Evolutionary conservation across 352 stramenopile species (phyloP), one percentile per base, ranked within the genome.

Genomic region (Globisporangium megalacanthum): DNA sequence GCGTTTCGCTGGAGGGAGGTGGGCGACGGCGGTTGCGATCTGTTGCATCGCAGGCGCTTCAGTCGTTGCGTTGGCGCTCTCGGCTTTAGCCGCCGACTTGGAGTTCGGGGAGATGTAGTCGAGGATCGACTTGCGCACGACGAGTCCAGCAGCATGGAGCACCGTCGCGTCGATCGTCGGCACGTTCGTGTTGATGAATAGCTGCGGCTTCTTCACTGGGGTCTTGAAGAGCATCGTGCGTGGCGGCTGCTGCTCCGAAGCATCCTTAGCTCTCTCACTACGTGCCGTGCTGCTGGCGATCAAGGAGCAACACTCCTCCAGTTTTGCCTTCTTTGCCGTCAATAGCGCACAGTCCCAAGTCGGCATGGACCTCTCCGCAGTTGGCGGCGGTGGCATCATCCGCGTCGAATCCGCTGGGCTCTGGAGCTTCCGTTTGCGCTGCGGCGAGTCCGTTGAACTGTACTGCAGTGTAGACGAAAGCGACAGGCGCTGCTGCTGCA

Each of bases 21-120:
- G 17, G 9, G 41, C 1, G 37, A 17, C 19, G 33, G 17, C 4
- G 0, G 20, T 19, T 39, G 35, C 33, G 41, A 9, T 31, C 3
- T 41, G 22, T 13, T 39, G 35, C 6, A 39, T 13, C 7, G 3
- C 35, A 39, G 35, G 35, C 10, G 7, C 35, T 39, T 39, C 35
- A 13, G 6, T 39, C 35, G 35, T 39, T 13, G 35, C 35, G 3
- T 39, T 39, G 8, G 4, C 15, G 4, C 33, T 58, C 56, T 55
- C 39, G 1, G 19, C 17, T 29, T 39, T 54, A 25, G 55, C 55
- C 44, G 53, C 55, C 33, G 53, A 46, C 50, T 63, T 63, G 22
- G 57, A 49, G 42, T 63, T 58, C 0, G 57, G 57, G 9, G 57
- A 63, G 35, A 63, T 63, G 57, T 63, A 63, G 52, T 63, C 57